These are phyloP conservation scores for Allium sativum DNA, from an alignment of 106 monocot genomes.

Conservation along the genomic window DNA sequence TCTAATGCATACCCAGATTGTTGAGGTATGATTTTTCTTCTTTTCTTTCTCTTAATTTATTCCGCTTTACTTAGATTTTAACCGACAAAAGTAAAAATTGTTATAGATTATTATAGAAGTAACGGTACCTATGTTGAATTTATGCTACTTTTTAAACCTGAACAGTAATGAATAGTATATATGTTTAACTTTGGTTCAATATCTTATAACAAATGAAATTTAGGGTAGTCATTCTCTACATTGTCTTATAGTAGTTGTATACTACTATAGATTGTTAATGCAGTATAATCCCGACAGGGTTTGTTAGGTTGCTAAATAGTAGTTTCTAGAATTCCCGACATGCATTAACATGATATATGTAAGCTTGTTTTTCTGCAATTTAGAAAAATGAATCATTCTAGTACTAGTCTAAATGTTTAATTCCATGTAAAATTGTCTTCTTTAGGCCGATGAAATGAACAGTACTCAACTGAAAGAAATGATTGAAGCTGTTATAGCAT, in stretches of 20 bases:
- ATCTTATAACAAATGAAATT: not conserved
- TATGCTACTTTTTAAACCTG: no score
- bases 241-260: no score
- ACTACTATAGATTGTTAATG: no score
- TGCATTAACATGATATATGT: not conserved
- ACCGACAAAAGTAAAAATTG: not conserved
- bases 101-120: not conserved
- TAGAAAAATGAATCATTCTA: not conserved
- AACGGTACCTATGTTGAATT: not conserved
- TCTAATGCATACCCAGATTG: slow-evolving; percentile 58
- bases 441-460: not conserved
- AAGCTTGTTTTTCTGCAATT: not conserved
- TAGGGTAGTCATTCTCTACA: no score
- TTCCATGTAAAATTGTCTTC: not conserved
- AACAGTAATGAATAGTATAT: not conserved
- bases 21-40: slow-evolving; percentile 41
- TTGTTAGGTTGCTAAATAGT: not conserved
- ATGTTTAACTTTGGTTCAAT: not conserved
- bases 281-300: not conserved
- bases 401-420: not conserved
- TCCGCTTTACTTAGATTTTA: not conserved
- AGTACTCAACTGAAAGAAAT: slow-evolving; percentile 7
- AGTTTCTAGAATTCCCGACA: not conserved
- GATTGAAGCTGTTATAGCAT: slow-evolving; percentile 2
- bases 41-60: not conserved